These are phyloP conservation scores for Ottelia alismoides DNA, from an alignment of 106 monocot species.

Conservation along the genomic window DNA sequence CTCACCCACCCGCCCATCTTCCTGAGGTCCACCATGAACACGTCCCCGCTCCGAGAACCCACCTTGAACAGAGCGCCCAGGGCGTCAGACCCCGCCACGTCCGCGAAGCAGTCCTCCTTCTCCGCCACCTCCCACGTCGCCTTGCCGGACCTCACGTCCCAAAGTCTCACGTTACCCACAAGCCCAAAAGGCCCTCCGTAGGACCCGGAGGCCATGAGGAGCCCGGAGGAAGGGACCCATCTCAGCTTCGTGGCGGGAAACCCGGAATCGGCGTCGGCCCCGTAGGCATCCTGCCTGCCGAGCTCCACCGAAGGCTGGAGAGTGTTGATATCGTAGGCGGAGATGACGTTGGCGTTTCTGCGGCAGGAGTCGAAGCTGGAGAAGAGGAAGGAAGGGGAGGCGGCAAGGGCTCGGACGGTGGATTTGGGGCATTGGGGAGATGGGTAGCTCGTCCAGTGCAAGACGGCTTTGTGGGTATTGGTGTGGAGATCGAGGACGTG, in stretches of 20 bases:
- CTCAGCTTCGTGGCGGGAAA: constrained; percentile 49
- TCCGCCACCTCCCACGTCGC: constrained; percentile 40
- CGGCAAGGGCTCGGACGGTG: constrained; percentile 26
- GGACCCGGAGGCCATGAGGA: constrained; percentile 60
- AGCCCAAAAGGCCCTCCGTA: constrained; percentile 59
- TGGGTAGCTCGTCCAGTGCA: constrained; percentile 31
- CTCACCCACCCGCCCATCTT: constrained; percentile 31
- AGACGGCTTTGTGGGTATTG: constrained; percentile 15
- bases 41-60: constrained; percentile 45
- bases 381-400: constrained; percentile 35
- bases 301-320: constrained; percentile 30
- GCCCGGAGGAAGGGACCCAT: constrained; percentile 29
- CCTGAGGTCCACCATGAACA: constrained; percentile 76
- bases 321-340: constrained; percentile 38
- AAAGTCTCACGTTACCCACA: constrained; percentile 34
- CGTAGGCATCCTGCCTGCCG: constrained; percentile 45
- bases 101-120: constrained; percentile 54
- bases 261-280: constrained; percentile 49
- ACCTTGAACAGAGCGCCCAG: constrained; percentile 53
- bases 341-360: constrained; percentile 43
- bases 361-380: constrained; percentile 56
- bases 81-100: constrained; percentile 35
- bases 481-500: constrained; percentile 22
- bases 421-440: constrained; percentile 4
- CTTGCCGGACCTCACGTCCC: constrained; percentile 35